Base-by-base conservation (phyloP, 108 stramenopile species). In the Cyclotella atomus region DNA sequence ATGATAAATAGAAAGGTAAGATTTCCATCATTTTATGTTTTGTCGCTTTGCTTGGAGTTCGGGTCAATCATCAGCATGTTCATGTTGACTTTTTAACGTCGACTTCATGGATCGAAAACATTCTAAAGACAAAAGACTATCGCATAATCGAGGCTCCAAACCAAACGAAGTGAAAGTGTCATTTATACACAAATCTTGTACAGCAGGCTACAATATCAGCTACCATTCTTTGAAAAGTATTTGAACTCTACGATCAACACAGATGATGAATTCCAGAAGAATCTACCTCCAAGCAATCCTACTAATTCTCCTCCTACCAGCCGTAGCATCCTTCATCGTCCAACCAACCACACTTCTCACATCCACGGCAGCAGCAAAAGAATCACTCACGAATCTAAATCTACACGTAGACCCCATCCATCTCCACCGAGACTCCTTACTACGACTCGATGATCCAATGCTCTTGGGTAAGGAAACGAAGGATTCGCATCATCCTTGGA, bases 391-490 rank as follows among this genome's bases (percentile, higher is more conserved):
- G 0, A 63, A 43, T 0, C 49, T 68, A 41, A 68, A 68, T 47
- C 47, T 76, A 25, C 75, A 76, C 41, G 67, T 76, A 10, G 66
- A 76, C 57, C 60, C 65, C 19, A 60, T 76, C 23, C 75, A 76
- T 62, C 12, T 54, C 27, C 75, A 76, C 21, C 57, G 75, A 12
- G 75, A 76, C 50, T 50, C 67, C 15, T 35, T 76, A 6, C 21
- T 76, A 3, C 43, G 47, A 7, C 60, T 76, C 0, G 67, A 68
- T 20, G 75, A 76, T 47, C 75, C 75, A 5, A 61, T 76, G n/a
- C 52, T 45, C 21, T 23, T 59, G 0, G 65, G 53, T 25, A 44
- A 59, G 19, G 38, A 36, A 33, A 35, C 55, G 12, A 27, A 59
- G 19, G 38, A 36, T 23, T 36, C 55, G 12, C 15, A 64, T 17